phyloP scores from a whole-genome alignment of 805 yeast genomes.

The Kuraishia capsulata region DNA sequence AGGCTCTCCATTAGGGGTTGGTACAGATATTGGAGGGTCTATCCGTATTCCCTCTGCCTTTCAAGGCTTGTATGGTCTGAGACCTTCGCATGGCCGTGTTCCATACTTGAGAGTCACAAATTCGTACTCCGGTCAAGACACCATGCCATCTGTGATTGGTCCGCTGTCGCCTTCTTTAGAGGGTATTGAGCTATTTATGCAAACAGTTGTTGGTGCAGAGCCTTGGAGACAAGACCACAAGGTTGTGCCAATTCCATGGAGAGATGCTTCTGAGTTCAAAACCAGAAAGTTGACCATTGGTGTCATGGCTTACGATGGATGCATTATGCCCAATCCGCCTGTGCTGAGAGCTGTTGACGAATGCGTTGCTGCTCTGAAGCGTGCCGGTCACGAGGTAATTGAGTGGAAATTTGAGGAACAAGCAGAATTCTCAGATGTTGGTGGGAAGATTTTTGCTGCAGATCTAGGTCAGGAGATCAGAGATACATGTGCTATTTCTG shows the following conservation, averaged over 20 bases:
- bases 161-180: slow-evolving; percentile 21
- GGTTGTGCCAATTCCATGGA: slow-evolving; percentile 43
- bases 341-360: slow-evolving; percentile 33
- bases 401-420: slow-evolving; percentile 26
- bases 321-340: slow-evolving; percentile 42
- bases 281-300: slow-evolving; percentile 34
- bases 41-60: slow-evolving; percentile 24
- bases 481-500: slow-evolving; percentile 24
- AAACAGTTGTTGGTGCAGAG: slow-evolving; percentile 26
- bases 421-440: slow-evolving; percentile 1
- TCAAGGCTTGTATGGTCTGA: slow-evolving; percentile 24
- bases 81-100: slow-evolving; percentile 25
- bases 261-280: slow-evolving; percentile 9
- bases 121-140: slow-evolving; percentile 22
- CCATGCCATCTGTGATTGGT: slow-evolving; percentile 24
- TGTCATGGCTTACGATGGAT: slow-evolving; percentile 29
- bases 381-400: slow-evolving; percentile 44
- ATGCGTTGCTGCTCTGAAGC: slow-evolving; percentile 16
- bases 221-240: slow-evolving; percentile 45
- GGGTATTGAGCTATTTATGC: slow-evolving; percentile 26
- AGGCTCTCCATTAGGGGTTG: slow-evolving; percentile 26
- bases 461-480: slow-evolving; percentile 28
- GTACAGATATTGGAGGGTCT: slow-evolving; percentile 31
- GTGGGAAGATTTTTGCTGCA: slow-evolving; percentile 30
- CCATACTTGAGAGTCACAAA: slow-evolving; percentile 20